Evolutionary conservation across 78 protist genomes (phyloP).

Genomic region (Thecamonas trahens): DNA sequence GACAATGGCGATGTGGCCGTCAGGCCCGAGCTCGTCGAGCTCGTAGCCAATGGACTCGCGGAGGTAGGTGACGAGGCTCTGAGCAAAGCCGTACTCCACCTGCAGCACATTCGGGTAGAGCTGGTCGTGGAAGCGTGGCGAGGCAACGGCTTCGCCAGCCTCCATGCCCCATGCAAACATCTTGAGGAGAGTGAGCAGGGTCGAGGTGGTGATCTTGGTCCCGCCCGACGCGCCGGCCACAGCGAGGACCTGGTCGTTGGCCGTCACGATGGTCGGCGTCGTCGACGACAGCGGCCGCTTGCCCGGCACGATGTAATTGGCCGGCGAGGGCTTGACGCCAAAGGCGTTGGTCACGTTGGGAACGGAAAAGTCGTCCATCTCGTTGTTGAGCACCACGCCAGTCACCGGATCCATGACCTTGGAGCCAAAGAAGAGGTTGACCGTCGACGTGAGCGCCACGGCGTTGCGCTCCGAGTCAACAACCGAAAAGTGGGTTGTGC

Average conservation of each 20-base stretch:
- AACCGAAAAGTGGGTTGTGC: constrained; percentile 24
- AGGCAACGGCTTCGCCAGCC: constrained; percentile 4
- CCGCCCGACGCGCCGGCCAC: constrained; percentile 41
- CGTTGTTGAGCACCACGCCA: constrained; percentile 31
- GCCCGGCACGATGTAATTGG: constrained; percentile 17
- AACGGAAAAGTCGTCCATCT: constrained; percentile 37
- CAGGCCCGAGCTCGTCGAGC: too few relatives aligned
- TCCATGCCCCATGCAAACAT: not conserved
- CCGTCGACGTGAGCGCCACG: constrained; percentile 19
- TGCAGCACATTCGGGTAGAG: too few relatives aligned
- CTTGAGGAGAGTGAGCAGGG: not conserved
- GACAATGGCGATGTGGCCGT: not conserved
- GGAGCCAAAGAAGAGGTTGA: constrained; percentile 23
- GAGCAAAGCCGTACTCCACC: too few relatives aligned
- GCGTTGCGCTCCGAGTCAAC: constrained; percentile 15
- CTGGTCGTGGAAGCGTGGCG: constrained; percentile 28
- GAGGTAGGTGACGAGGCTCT: too few relatives aligned
- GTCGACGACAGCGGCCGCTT: constrained; percentile 23
- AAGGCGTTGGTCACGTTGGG: constrained; percentile 17
- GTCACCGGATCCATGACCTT: not conserved
- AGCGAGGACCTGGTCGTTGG: not conserved
- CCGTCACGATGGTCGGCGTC: constrained; percentile 16
- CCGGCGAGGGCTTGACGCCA: constrained; percentile 26
- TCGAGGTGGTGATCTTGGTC: constrained; percentile 9
- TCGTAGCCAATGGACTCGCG: too few relatives aligned